Conservation (phyloP, 2,329 filamentous ascomycete species). For the Trichoderma aggressivum region DNA sequence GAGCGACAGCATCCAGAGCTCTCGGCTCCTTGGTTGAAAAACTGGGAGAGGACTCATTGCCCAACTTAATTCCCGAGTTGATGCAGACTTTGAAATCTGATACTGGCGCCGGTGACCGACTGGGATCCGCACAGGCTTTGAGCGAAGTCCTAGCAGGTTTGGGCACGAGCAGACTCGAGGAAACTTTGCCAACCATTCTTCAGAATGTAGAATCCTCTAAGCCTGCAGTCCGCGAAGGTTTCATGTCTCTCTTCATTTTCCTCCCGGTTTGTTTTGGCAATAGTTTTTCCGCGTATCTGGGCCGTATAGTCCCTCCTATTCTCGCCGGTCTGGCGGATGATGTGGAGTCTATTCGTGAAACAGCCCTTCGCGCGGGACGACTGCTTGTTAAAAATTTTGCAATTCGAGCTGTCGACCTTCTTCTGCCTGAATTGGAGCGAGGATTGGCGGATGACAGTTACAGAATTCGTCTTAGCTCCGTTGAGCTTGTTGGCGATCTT, state of each 20-base stretch:
- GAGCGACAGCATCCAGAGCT: conserved; percentile 92
- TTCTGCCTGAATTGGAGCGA: conserved; percentile 91
- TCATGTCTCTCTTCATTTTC: conserved; percentile 99
- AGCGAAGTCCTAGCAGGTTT: conserved; percentile 94
- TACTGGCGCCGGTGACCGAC: conserved; percentile 89
- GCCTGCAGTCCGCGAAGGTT: conserved; percentile 87
- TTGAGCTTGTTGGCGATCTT: conserved; percentile 93
- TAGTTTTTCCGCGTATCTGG: conserved; percentile 94
- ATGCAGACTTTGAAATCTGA: conserved; percentile 98
- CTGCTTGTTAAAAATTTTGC: conserved; percentile 98
- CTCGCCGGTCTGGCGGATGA: conserved; percentile 92
- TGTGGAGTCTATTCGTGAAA: conserved; percentile 93
- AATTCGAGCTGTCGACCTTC: conserved; percentile 85
- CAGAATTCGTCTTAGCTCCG: conserved; percentile 95
- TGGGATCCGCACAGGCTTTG: conserved; percentile 94
- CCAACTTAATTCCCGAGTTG: conserved; percentile 93
- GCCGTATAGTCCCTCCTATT: conserved; percentile 92
- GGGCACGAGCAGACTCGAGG: conserved; percentile 87
- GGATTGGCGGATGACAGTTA: conserved; percentile 97
- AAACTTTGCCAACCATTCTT: conserved; percentile 91
- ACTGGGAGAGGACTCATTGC: conserved; percentile 91
- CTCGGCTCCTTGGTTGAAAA: conserved; percentile 97
- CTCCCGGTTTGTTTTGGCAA: conserved; percentile 98
- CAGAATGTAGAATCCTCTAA: conserved; percentile 94
- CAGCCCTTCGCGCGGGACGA: conserved; percentile 88